phyloP scores from a whole-genome alignment of 257 asterid species.

The Ballota nigra region DNA sequence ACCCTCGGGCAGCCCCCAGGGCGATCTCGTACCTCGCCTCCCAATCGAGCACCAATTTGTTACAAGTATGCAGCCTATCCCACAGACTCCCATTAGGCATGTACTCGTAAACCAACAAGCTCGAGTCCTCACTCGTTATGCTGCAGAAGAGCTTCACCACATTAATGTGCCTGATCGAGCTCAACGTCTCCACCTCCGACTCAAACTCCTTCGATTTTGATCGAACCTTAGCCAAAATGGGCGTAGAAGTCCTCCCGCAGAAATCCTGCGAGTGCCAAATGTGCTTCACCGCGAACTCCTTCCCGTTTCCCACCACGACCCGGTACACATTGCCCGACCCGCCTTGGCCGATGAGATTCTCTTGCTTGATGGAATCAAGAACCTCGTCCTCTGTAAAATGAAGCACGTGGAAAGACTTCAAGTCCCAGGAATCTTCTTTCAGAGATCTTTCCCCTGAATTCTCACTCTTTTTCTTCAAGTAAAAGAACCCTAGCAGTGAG shows the following conservation, averaged over 20 bases:
- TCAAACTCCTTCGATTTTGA: conserved; percentile 52
- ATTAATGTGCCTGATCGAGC: conserved; percentile 78
- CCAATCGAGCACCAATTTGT: conserved; percentile 68
- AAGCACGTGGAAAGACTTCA: conserved; percentile 66
- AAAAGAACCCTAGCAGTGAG: conserved; percentile 35
- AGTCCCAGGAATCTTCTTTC: conserved; percentile 67
- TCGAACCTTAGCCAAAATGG: conserved; percentile 43
- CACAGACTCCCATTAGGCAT: conserved; percentile 93
- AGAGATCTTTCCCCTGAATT: conserved; percentile 36
- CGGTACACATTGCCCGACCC: conserved; percentile 84
- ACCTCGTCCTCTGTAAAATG: conserved; percentile 72
- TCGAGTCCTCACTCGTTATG: conserved; percentile 82
- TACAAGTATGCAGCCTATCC: conserved; percentile 65
- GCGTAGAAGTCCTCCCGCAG: conserved; percentile 34
- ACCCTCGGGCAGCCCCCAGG: conserved; percentile 79
- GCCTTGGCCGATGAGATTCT: conserved; percentile 75
- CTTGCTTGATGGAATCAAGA: conserved; percentile 66
- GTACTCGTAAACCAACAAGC: conserved; percentile 84
- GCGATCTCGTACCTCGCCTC: conserved; percentile 71
- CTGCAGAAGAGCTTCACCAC: conserved; percentile 86
- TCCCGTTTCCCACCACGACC: conserved; percentile 38
- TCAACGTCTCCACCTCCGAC: conserved; percentile 76
- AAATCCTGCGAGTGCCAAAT: conserved; percentile 48
- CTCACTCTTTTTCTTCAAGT: conserved; percentile 34
- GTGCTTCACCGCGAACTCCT: conserved; percentile 70